Percentiles rank a stretch among this genome's conserved stretches.
phyloP scores from a whole-genome alignment of 208 protist genomes.

The Porcisia deanei region DNA sequence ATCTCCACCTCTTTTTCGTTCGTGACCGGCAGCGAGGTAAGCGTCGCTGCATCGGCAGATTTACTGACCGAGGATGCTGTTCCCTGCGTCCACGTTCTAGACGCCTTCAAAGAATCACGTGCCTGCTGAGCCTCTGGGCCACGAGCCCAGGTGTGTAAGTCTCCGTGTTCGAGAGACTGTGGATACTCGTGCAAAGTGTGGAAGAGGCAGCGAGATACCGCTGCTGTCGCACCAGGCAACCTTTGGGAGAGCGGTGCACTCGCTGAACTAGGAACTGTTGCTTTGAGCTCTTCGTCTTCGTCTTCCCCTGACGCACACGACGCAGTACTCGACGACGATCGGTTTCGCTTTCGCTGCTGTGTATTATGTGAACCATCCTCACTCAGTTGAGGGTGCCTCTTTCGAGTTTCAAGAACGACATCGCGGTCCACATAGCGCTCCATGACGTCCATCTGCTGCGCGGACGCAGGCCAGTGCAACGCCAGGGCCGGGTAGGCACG shows the following conservation, averaged over 20 bases:
- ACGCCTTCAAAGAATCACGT: conserved; percentile 14
- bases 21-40: conserved; percentile 5
- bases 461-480: conserved; percentile 29
- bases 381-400: conserved; percentile 29
- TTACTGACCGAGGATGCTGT: background rate
- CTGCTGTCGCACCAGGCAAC: background rate
- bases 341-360: conserved; percentile 10
- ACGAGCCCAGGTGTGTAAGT: conserved; percentile 21
- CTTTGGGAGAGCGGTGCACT: background rate
- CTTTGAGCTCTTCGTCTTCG: background rate
- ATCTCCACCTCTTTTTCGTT: conserved; percentile 19
- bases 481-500: conserved; percentile 45
- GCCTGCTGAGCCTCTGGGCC: conserved; percentile 6
- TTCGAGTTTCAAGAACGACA: conserved; percentile 31
- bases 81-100: background rate
- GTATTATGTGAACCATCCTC: background rate
- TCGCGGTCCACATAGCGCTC: conserved; percentile 44
- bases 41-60: conserved; percentile 4
- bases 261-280: background rate
- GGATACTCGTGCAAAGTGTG: conserved; percentile 28
- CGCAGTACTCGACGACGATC: conserved; percentile 11
- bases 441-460: conserved; percentile 26
- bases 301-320: background rate
- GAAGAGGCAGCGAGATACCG: conserved; percentile 5
- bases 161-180: conserved; percentile 25